Evolutionary conservation across 345 rosid species (phyloP).

Genomic region (Turnera subulata): DNA sequence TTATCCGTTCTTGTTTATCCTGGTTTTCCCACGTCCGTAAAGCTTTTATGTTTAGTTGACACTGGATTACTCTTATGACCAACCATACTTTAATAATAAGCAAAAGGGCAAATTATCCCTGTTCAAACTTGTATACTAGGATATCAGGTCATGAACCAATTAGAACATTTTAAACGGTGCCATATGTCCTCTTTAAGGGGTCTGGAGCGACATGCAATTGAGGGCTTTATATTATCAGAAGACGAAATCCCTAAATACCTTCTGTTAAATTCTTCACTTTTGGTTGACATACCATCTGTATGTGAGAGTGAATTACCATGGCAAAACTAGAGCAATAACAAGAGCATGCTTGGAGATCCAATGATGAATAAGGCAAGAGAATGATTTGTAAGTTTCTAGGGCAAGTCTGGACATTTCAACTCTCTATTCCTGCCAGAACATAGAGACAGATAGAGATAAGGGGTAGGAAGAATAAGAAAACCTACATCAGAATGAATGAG

Average conservation of each 20-base stretch:
- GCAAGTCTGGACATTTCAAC: constrained; percentile 68
- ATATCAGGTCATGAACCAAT: no score
- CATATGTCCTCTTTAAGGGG: no score
- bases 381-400: constrained; percentile 58
- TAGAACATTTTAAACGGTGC: no score
- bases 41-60: no score
- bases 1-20: no score
- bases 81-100: no score
- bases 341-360: constrained; percentile 52
- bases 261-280: constrained; percentile 62
- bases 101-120: no score
- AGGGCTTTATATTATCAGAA: background rate
- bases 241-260: constrained; percentile 36
- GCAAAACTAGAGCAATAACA: constrained; percentile 36
- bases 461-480: background rate
- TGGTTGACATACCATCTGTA: constrained; percentile 32
- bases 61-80: no score
- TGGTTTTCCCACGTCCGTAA: no score
- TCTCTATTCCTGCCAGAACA: constrained; percentile 48
- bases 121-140: no score
- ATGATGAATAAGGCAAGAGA: constrained; percentile 49
- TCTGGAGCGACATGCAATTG: no score
- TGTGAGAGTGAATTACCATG: constrained; percentile 46
- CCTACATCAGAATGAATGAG: background rate
- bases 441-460: background rate